Evolutionary conservation across 2,329 filamentous ascomycete species (phyloP), one percentile per base, ranked within the genome.

Genomic region (Colletotrichum salicis): DNA sequence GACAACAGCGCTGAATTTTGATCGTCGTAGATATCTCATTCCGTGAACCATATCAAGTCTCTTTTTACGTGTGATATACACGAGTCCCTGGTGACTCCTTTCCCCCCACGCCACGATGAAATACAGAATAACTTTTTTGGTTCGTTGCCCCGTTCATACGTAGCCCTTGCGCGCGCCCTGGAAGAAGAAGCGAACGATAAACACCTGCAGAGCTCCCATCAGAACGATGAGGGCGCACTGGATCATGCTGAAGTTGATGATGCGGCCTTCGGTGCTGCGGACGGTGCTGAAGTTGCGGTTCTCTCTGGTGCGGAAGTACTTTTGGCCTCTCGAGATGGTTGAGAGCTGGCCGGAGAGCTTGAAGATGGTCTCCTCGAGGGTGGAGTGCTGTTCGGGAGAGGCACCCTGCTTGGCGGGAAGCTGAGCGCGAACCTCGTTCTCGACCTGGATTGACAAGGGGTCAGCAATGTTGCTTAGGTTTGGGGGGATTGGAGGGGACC

Each of bases 261-360:
- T 99, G 74, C 96, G 89, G 81, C 90, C 91, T 87, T 99, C 96
- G 52, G 96, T 99, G 85, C 95, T 98, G 82, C 94, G 90, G 78
- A 99, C 96, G 11, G 96, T 99, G 85, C 94, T 97, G 85, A 99
- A 98, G 85, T 99, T 99, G 74, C 96, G 90, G 88, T 99, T 99
- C 88, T 99, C 96, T 76, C 96, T 92, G 3, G 96, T 99, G 74
- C 97, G 93, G 91, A 99, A 99, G 87, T 99, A 99, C 83, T 99
- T 99, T 80, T 99, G 96, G 86, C 97, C 98, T 79, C 96, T 91
- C 54, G 94, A 95, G 80, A 99, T 96, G 74, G 95, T 98, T 15
- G 95, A 97, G 62, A 99, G 86, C 80, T 97, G 94, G 74, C 94
- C 92, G 13, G 95, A 97, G 72, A 99, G 89, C 86, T 97, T 98